These are phyloP conservation scores for Apiotrichum siamense DNA, from an alignment of 1,284 basidiomycete species.

Conservation along the genomic window DNA sequence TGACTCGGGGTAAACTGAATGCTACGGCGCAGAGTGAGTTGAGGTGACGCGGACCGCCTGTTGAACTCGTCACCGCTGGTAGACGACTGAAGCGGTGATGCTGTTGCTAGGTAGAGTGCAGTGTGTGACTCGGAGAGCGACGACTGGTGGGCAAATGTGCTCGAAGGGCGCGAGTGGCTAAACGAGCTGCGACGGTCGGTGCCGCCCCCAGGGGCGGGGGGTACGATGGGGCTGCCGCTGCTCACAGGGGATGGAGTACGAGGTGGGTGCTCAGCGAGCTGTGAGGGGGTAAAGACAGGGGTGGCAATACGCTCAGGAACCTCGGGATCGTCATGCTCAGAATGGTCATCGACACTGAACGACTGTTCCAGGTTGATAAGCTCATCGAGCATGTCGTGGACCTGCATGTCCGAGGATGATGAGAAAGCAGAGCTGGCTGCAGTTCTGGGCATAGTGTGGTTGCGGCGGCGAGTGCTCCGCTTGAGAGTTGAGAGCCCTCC, in stretches of 20 bases:
- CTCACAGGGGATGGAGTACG: conserved; percentile 31
- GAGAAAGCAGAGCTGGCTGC: conserved; percentile 18
- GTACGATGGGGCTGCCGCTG: conserved; percentile 12
- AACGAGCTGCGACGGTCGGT: conserved; percentile 12
- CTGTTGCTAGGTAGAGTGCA: conserved; percentile 41
- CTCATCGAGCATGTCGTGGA: conserved; percentile 47
- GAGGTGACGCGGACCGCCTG: conserved; percentile 33
- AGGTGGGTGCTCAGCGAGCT: conserved; percentile 32
- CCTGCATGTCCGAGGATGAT: conserved; percentile 2
- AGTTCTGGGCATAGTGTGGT: neutral
- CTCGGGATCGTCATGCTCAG: conserved; percentile 1
- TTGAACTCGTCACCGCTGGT: conserved; percentile 5
- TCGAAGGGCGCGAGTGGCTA: conserved; percentile 20
- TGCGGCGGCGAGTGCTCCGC: conserved; percentile 1
- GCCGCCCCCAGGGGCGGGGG: conserved; percentile 8
- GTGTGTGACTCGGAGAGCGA: conserved; percentile 45
- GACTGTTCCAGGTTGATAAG: conserved; percentile 47
- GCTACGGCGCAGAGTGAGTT: conserved; percentile 26
- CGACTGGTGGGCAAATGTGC: conserved; percentile 32
- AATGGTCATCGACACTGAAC: conserved; percentile 34
- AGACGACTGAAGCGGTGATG: conserved; percentile 25
- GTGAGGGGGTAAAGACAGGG: conserved; percentile 24
- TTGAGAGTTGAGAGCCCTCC: conserved; percentile 9
- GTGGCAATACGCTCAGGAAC: conserved; percentile 6
- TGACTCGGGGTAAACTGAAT: conserved; percentile 35